A percentile compares a stretch with the other conserved stretches of the same genome.
These are phyloP conservation scores for Alternaria metachromatica DNA, from an alignment of 2,329 filamentous ascomycete genomes.

Conservation along the genomic window DNA sequence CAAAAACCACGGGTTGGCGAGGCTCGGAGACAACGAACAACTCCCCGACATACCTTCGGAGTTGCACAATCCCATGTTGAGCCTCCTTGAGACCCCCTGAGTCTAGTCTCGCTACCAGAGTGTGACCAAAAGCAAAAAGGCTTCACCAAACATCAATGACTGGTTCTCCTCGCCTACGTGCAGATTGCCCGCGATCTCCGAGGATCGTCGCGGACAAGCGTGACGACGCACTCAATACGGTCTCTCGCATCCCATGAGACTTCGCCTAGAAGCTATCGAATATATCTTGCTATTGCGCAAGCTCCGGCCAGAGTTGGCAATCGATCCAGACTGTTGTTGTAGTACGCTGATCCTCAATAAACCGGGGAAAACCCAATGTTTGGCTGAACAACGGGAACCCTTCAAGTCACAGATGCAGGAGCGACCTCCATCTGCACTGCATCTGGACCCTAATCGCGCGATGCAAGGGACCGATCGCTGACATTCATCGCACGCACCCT, in stretches of 20 bases:
- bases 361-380: neutral
- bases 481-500: neutral
- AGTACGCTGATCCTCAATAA: slow-evolving; percentile 3
- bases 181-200: slow-evolving; percentile 4
- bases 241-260: neutral
- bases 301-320: neutral
- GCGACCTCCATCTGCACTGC: neutral
- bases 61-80: slow-evolving; percentile 10
- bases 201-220: slow-evolving; percentile 2
- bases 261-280: neutral
- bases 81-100: slow-evolving; percentile 17
- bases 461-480: neutral
- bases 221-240: neutral
- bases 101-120: slow-evolving; percentile 3
- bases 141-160: neutral
- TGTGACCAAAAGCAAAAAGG: slow-evolving; percentile 8
- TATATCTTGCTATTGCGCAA: neutral
- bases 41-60: slow-evolving; percentile 16
- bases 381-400: neutral
- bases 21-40: slow-evolving; percentile 17
- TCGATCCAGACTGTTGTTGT: neutral
- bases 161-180: neutral
- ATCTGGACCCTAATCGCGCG: neutral
- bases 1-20: slow-evolving; percentile 7
- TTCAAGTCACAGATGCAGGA: neutral